A percentile compares a stretch with the other conserved stretches of the same genome.
Evolutionary conservation across 371 early-diverging fungal species (phyloP).

Genomic region (Mucor piriformis): DNA sequence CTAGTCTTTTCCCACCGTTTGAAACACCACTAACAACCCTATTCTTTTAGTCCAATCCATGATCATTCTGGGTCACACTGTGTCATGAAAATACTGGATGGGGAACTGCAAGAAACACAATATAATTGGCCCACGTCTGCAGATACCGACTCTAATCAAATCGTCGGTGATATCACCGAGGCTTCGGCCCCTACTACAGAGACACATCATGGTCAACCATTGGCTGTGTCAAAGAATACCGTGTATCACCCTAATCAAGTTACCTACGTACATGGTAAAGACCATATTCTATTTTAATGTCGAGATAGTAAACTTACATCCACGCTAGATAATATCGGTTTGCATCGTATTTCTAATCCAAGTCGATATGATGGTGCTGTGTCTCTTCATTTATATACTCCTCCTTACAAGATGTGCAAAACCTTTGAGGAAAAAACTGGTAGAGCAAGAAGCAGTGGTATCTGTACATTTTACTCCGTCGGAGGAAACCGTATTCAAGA

Average conservation of each 20-base stretch:
- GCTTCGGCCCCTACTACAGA: conserved; percentile 17
- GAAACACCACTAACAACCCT: background rate
- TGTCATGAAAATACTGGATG: conserved; percentile 90
- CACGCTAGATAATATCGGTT: conserved; percentile 75
- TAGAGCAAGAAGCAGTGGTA: conserved; percentile 66
- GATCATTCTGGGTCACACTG: conserved; percentile 95
- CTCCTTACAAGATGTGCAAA: conserved; percentile 84
- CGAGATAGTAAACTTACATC: background rate
- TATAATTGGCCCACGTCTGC: conserved; percentile 73
- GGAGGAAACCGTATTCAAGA: conserved; percentile 47
- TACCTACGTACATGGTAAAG: conserved; percentile 85
- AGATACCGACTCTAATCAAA: conserved; percentile 31
- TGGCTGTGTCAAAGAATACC: conserved; percentile 38
- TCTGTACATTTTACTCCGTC: conserved; percentile 71
- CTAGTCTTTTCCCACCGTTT: background rate
- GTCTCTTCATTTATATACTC: conserved; percentile 92
- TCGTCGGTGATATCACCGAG: conserved; percentile 4
- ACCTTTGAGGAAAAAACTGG: conserved; percentile 84
- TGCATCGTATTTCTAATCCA: conserved; percentile 87
- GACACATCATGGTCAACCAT: conserved; percentile 27
- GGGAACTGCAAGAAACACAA: conserved; percentile 79
- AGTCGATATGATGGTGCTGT: conserved; percentile 65
- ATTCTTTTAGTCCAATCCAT: conserved; percentile 80
- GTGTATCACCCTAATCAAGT: conserved; percentile 66
- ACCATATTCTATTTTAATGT: conserved; percentile 12